phyloP scores from a whole-genome alignment of 1,284 basidiomycete genomes.

The Ceratobasidium sp. region DNA sequence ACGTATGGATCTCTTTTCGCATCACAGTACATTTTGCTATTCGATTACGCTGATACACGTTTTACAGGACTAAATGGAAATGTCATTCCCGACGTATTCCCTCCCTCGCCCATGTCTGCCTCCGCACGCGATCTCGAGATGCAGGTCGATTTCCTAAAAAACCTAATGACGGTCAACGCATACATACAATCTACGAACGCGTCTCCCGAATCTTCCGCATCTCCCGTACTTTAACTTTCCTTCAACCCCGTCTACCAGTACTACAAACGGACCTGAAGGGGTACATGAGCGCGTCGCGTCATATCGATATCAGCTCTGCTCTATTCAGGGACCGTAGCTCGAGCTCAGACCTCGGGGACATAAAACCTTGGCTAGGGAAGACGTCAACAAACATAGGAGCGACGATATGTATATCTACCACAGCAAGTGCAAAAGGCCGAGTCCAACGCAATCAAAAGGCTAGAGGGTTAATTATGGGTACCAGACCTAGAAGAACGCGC shows the following conservation, averaged over 20 bases:
- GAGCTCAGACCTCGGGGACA: constrained; percentile 81
- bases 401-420: too few species aligned
- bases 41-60: constrained; percentile 13
- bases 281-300: constrained; percentile 90
- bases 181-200: constrained; percentile 66
- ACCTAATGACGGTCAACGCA: constrained; percentile 91
- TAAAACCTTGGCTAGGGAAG: constrained; percentile 88
- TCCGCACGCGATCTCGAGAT: constrained; percentile 92
- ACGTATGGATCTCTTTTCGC: constrained; percentile 80
- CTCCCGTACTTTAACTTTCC: constrained; percentile 77
- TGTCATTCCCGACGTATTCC: constrained; percentile 87
- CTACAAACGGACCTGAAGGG: constrained; percentile 68
- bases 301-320: constrained; percentile 89
- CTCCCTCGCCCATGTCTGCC: constrained; percentile 91
- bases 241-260: constrained; percentile 92
- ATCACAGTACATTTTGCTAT: too few species aligned
- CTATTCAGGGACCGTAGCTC: constrained; percentile 80
- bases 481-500: too few species aligned
- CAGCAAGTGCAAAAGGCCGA: too few species aligned
- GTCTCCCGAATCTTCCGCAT: constrained; percentile 70
- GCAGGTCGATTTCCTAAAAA: constrained; percentile 92
- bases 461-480: too few species aligned
- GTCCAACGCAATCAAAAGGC: too few species aligned
- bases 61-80: constrained; percentile 89
- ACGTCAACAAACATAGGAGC: too few species aligned